A percentile compares a stretch with the other conserved stretches of the same genome.
Evolutionary conservation across 2,329 filamentous ascomycete genomes (phyloP).

Genomic region (Tolypocladium paradoxum): DNA sequence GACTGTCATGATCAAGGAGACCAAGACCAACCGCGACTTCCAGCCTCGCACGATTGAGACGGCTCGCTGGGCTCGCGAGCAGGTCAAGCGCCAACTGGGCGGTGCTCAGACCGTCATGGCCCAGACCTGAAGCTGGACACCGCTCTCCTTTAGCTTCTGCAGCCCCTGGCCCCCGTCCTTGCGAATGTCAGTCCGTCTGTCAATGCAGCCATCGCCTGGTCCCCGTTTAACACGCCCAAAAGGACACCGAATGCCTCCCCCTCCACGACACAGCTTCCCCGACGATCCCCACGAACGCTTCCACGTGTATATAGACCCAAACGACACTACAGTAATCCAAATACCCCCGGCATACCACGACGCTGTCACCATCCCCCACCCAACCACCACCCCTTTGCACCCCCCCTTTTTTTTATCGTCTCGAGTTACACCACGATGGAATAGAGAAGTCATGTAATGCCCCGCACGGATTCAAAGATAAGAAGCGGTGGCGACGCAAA

Average conservation of each 20-base stretch:
- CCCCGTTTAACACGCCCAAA: background rate
- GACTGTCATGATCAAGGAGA: constrained; percentile 81
- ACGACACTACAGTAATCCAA: constrained; percentile 27
- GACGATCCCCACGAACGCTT: constrained; percentile 26
- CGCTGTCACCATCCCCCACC: constrained; percentile 11
- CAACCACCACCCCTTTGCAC: constrained; percentile 1
- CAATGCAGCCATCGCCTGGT: background rate
- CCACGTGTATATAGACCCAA: constrained; percentile 27
- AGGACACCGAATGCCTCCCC: constrained; percentile 4
- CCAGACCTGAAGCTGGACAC: constrained; percentile 25
- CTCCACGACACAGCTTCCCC: constrained; percentile 18
- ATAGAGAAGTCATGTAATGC: constrained; percentile 32
- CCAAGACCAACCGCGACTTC: constrained; percentile 81
- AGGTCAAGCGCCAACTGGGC: constrained; percentile 82
- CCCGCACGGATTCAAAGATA: constrained; percentile 16
- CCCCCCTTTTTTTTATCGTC: constrained; percentile 12
- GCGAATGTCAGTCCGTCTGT: background rate
- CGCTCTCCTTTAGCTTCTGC: background rate
- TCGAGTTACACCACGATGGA: constrained; percentile 21
- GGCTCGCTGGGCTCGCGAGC: constrained; percentile 92
- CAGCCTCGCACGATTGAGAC: constrained; percentile 79
- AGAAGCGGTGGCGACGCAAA: constrained; percentile 24
- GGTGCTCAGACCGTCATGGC: constrained; percentile 41
- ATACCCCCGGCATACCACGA: constrained; percentile 21
- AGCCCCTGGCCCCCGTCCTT: background rate